Evolutionary conservation across 345 rosid species (phyloP), one percentile per base, ranked within the genome.

Genomic region (Rhizophora mangle): DNA sequence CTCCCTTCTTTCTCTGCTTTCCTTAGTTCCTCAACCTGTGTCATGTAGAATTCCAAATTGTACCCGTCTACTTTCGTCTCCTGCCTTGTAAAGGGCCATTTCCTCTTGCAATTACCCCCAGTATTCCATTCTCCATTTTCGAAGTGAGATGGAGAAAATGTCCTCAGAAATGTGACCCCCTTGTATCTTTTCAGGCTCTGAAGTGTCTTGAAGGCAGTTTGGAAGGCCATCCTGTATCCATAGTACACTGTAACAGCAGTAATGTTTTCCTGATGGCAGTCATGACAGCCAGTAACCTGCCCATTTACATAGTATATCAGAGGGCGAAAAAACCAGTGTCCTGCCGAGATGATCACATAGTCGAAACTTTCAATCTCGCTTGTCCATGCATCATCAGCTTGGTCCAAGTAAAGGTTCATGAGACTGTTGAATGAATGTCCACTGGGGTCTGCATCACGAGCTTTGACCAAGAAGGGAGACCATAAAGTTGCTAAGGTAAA

Each of bases 41-140:
- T 81, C 72, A 29, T 20, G 57, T 85, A 88, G 30, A 82, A 64
- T 57, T 88, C 84, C 80, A 57, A 4, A 29, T n/a, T 55, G 37
- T 74, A 78, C 72, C 87, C 86, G n/a, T 76, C 77, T 1, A 86
- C 56, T 68, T 73, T 81, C 82, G 69, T 74, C 76, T 84, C 86
- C 62, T 82, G 79, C 67, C 70, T 74, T 8, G 79, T 39, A 37
- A 76, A 75, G 7, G 90, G 93, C 75, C 30, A 61, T 58, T 74
- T 87, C 79, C 86, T 89, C n/a, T 11, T 32, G 75, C 96, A 85
- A 61, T 71, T 79, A n/a, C 97, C 96, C 24, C 94, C 90, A 53
- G 71, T 72, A 54, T 85, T 76, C 97, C 97, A 92, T 0, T 70
- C 82, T 29, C 93, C 93, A 55, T 79, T 70, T 72, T 89, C 93